Evolutionary conservation across 495 filamentous ascomycete genomes (phyloP).

Genomic region (Halenospora varia): DNA sequence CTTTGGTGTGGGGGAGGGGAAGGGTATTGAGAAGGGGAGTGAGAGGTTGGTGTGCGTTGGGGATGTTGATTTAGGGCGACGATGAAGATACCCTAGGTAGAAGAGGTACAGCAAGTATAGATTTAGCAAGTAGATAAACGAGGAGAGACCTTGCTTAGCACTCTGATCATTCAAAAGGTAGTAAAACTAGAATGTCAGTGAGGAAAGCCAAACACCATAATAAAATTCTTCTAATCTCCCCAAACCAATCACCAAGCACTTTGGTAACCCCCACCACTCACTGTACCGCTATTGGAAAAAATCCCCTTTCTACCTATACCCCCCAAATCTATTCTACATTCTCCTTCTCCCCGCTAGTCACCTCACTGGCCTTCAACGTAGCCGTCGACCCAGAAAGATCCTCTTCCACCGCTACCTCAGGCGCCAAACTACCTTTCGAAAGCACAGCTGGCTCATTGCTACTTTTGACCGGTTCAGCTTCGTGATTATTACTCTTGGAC

Average conservation of each 20-base stretch:
- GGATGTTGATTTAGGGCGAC: constrained; percentile 60
- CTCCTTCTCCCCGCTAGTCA: too few relatives aligned
- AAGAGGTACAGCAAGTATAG: too few relatives aligned
- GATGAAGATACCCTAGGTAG: constrained; percentile 14
- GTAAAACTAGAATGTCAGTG: too few relatives aligned
- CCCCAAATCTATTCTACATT: constrained; percentile 21
- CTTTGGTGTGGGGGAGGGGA: constrained; percentile 39
- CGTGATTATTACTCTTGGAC: constrained; percentile 3
- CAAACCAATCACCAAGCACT: too few relatives aligned
- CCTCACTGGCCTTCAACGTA: constrained; percentile 20
- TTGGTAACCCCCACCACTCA: too few relatives aligned
- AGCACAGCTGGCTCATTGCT: constrained; percentile 6
- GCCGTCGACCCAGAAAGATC: constrained; percentile 17
- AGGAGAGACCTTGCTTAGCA: too few relatives aligned
- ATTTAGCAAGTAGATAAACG: too few relatives aligned
- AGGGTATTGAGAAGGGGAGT: constrained; percentile 19
- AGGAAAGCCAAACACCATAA: too few relatives aligned
- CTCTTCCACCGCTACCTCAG: constrained; percentile 9
- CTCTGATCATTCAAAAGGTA: too few relatives aligned
- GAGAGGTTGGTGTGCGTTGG: constrained; percentile 28
- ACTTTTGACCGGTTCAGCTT: constrained; percentile 9
- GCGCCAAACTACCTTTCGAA: not conserved
- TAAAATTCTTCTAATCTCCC: too few relatives aligned
- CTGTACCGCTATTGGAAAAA: too few relatives aligned
- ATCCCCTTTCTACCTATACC: too few relatives aligned